phyloP scores from a whole-genome alignment of 495 filamentous ascomycete genomes.

The Thermochaetoides thermophila region DNA sequence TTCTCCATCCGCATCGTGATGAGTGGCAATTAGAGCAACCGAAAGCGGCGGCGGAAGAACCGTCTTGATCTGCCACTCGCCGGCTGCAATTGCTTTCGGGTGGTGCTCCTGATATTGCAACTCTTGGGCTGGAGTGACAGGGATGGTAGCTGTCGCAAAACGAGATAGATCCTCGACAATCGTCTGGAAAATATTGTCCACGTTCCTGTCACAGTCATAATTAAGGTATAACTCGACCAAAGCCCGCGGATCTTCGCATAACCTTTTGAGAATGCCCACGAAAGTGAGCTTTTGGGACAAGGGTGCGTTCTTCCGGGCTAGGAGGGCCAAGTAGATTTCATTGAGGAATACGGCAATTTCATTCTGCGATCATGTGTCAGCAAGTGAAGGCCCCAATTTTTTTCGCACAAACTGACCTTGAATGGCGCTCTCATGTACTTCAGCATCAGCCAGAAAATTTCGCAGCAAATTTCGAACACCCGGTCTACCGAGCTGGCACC shows the following conservation, averaged over 20 bases:
- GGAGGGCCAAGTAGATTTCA: constrained; percentile 88
- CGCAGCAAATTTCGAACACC: constrained; percentile 91
- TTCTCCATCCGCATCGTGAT: constrained; percentile 44
- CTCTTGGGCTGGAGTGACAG: constrained; percentile 62
- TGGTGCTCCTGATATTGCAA: constrained; percentile 71
- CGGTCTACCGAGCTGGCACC: constrained; percentile 79
- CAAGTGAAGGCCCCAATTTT: no score
- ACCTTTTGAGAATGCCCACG: constrained; percentile 66
- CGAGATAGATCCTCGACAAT: constrained; percentile 86
- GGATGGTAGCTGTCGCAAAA: constrained; percentile 58
- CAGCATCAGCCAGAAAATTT: constrained; percentile 95
- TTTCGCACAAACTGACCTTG: constrained; percentile 60
- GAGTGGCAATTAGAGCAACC: constrained; percentile 50
- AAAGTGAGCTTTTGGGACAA: constrained; percentile 85
- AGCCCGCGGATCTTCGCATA: constrained; percentile 72
- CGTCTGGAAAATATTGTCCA: constrained; percentile 95
- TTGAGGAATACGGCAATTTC: constrained; percentile 97
- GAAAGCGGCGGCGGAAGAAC: constrained; percentile 75
- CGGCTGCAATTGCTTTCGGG: constrained; percentile 38
- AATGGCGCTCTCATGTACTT: constrained; percentile 86
- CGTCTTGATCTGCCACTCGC: constrained; percentile 73
- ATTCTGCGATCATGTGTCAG: constrained; percentile 40
- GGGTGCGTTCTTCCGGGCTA: constrained; percentile 77
- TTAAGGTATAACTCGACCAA: constrained; percentile 96
- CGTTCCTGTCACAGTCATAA: constrained; percentile 88